Evolutionary conservation across 495 filamentous ascomycete species (phyloP), one percentile per base, ranked within the genome.

Genomic region (Podospora comata): DNA sequence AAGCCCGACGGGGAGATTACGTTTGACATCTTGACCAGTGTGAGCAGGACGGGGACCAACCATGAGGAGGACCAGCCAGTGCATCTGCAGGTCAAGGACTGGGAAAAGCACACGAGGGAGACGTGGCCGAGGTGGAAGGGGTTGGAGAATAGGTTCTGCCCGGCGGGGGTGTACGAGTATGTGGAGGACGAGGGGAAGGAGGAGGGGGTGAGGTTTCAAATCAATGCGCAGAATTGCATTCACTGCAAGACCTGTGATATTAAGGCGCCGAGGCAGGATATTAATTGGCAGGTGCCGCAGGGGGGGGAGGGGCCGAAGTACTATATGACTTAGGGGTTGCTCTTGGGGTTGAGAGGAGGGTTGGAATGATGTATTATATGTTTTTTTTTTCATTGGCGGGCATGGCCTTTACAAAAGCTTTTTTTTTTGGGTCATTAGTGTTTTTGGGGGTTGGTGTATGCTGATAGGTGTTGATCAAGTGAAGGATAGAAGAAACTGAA

Each of bases 191-290:
- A 88, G 44, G 89, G 79, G 34, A 95, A 94, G 80, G 79, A 88
- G 59, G 81, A 90, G 65, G 95, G 95, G 0, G 92, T 98, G 65
- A 83, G 92, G 69, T 99, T 99, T 82, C 93, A 97, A 82, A 98
- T 99, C 72, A 99, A 99, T 77, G 84, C 93, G 28, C 96, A 98
- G 76, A 97, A 98, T 92, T 99, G 95, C 77, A 95, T 99, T 66
- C 95, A 99, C 79, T 99, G 95, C 84, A 99, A 99, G 86, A 98
- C 95, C 3, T 99, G 95, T 76, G 95, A 99, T 79, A 98, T 99
- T 78, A 99, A 99, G 83, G 94, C 90, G 15, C 95, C 95, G 3
- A 86, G 89, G 62, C 95, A 99, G 80, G 95, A 97, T 78, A 98
- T 98, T 78, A 96, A 96, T 79, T 97, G 94, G 93, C 86, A 91